Evolutionary conservation across 2,329 filamentous ascomycete species (phyloP), one percentile per base, ranked within the genome.

Genomic region (Monosporascus sp.): DNA sequence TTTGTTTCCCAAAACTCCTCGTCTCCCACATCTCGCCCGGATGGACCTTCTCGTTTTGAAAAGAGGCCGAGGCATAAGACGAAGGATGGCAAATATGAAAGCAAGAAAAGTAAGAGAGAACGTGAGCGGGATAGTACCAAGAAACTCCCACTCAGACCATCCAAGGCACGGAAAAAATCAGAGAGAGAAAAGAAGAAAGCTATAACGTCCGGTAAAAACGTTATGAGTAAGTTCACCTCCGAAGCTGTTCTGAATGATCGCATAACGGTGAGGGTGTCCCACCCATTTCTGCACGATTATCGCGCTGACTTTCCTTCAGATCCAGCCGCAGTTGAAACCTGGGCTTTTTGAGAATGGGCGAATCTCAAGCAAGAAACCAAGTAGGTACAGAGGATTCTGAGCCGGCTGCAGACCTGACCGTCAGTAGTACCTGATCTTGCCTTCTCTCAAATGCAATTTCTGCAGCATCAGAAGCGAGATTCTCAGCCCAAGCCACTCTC

Each of bases 191-290:
- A 61, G 37, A 69, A 65, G 37, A 65, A 66, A n/a, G 60, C 50
- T 14, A 55, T 72, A 37, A 61, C 64, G 6, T 71, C 71, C 0
- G 66, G 72, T 15, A 73, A 72, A 50, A 75, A 79, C 41, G 70
- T 85, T 7, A 77, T 84, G 66, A 66, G 73, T 6, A 77, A 77
- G 20, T 88, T 87, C 56, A 70, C 70, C 14, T 84, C 83, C 1
- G 65, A 75, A 3, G 77, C 77, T 49, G 74, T 87, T 43, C 65
- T 75, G 11, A 72, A 73, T 48, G 68, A 74, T n/a, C 74, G 79
- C 9, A 67, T 83, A 50, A 83, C 80, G 17, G 81, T 83, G 63
- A 60, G 73, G 49, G 25, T 44, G n/a, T 24, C 7, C 15, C 37
- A 37, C 18, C 43, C 6, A 18, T 45, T 18, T 7, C 1, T 35